Base-by-base conservation (phyloP, 345 rosid genomes). In the Dovyalis caffra region DNA sequence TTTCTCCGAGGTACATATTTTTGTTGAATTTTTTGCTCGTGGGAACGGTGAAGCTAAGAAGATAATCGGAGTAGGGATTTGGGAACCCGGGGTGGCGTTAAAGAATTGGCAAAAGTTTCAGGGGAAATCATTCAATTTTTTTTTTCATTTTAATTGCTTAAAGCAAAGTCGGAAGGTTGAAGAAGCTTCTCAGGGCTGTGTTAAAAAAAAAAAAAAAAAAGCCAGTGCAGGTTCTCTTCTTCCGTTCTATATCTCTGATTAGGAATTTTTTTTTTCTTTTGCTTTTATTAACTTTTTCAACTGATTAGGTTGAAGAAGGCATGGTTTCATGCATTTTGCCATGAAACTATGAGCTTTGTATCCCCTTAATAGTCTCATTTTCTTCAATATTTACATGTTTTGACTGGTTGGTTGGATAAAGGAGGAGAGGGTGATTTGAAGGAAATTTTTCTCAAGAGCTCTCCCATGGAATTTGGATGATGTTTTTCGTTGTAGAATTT, bases 301-400 rank as follows among this genome's bases (percentile, higher is more conserved):
- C 61, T 8, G 61, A 23, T n/a, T 1, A 8, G 12, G 60, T 53
- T 32, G 26, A 5, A 40, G 10, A 70, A 70, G 64, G 73, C 51
- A 43, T 43, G 47, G 49, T 70, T 70, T 70, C 64, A n/a, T n/a
- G n/a, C n/a, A 45, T 68, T 29, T 68, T 45, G 58, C 71, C 28
- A 56, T 70, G 73, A 56, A 70, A 70, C 47, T 4, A 70, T 23
- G 64, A 37, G 51, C 40, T 21, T n/a, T 70, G 62, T 70, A 33
- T 34, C 40, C 12, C 8, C 23, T 51, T n/a, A 25, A 70, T 23
- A 56, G 64, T 34, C 38, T 6, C n/a, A 15, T 2, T 69, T 57
- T 33, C 29, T 51, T 14, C 43, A 37, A 12, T 35, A 35, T 35
- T 35, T 35, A 4, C 69, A 14, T 38, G 40, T 38, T 66, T 40